phyloP scores from a whole-genome alignment of 2,329 filamentous ascomycete species.

The Pseudogymnoascus sp. region DNA sequence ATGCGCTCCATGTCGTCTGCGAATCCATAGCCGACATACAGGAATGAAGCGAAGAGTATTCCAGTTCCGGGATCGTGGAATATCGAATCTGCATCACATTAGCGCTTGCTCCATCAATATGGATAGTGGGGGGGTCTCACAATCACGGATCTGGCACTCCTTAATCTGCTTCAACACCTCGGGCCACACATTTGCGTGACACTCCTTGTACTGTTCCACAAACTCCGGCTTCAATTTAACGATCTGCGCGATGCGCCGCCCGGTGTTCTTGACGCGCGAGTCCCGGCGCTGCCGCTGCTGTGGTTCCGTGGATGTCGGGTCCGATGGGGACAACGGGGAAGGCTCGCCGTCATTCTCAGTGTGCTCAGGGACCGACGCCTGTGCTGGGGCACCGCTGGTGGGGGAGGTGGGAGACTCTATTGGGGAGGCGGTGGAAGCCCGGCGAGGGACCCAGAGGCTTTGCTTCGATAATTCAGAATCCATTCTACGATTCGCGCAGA shows the following conservation, averaged over 20 bases:
- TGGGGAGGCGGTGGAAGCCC: neutral
- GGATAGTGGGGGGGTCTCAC: conserved; percentile 29
- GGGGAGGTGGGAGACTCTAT: neutral
- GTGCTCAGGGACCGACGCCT: neutral
- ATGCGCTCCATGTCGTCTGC: conserved; percentile 69
- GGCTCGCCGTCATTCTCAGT: neutral
- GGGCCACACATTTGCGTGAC: conserved; percentile 67
- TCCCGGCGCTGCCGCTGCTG: neutral
- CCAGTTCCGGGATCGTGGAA: conserved; percentile 55
- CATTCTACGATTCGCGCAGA: neutral
- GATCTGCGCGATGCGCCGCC: conserved; percentile 59
- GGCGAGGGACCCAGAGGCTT: conserved; percentile 4
- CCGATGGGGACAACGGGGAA: neutral
- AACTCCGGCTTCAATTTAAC: conserved; percentile 61
- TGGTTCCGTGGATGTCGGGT: neutral
- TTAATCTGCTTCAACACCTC: conserved; percentile 69
- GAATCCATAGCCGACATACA: conserved; percentile 67
- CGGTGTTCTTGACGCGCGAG: conserved; percentile 30
- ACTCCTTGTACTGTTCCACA: conserved; percentile 62
- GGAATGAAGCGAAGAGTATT: conserved; percentile 67
- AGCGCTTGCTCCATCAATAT: neutral
- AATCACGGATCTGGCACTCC: conserved; percentile 66
- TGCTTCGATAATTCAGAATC: neutral
- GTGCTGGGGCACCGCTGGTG: neutral
- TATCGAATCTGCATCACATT: conserved; percentile 51